Evolutionary conservation across 2,329 filamentous ascomycete genomes (phyloP), one percentile per base, ranked within the genome.

Genomic region (Aspergillus novofumigatus): DNA sequence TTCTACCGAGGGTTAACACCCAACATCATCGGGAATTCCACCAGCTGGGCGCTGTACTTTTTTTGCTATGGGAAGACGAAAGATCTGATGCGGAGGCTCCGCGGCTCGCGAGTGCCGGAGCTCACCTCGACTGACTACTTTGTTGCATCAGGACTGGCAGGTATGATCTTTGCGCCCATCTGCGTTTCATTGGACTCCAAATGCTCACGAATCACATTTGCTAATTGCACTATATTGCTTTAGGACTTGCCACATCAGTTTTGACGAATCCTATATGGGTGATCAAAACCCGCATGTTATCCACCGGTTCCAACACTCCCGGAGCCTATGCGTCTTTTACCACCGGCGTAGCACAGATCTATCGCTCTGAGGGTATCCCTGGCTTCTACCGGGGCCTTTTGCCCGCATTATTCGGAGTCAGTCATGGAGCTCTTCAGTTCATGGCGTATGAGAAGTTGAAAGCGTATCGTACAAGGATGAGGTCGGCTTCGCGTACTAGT

Each of bases 191-290:
- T 11, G 9, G 21, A 14, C 42, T 9, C 3, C 11, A 26, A 47
- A 7, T 3, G 21, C 14, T 14, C 3, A 5, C 3, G 17, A 17
- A 14, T 25, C 7, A 23, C n/a, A 26, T 14, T 26, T n/a, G 11
- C 44, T 47, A 10, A 47, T 23, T 23, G 42, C n/a, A 14, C 10
- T 23, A 26, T 26, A 38, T 17, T 17, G 21, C 20, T 49, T 8
- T 42, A 62, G 92, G 93, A 29, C 80, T 88, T 20, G 74, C 90
- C 44, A 96, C 92, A 1, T 89, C 92, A 47, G 77, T 90, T 29
- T 81, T 93, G 63, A 97, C 94, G 29, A 97, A 97, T 72, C 94
- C 94, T 2, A 87, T 99, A 66, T 99, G 94, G 94, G 94, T 99
- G 2, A 86, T 99, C 72, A 97, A 97, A 80, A 97, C 93, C 8